phyloP scores from a whole-genome alignment of 495 filamentous ascomycete genomes.

The Neurospora sp. region DNA sequence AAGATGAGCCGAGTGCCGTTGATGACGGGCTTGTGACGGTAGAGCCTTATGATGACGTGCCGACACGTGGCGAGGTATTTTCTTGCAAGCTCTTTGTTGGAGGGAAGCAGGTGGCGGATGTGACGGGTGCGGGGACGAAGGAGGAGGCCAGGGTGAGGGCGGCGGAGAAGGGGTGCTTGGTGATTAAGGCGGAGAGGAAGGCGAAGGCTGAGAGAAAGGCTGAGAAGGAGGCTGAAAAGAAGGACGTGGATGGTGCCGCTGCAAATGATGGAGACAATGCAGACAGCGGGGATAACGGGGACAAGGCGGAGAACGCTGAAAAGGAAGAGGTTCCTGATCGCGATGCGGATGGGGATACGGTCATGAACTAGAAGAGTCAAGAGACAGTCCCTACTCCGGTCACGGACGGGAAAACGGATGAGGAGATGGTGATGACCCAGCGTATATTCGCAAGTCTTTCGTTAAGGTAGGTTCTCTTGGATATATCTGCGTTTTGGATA shows the following conservation, averaged over 20 bases:
- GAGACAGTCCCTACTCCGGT: not conserved
- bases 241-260: too few species aligned
- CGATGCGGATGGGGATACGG: not conserved
- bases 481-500: not conserved
- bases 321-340: not conserved
- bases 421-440: not conserved
- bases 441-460: not conserved
- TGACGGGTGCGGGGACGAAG: slow-evolving; percentile 35
- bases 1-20: slow-evolving; percentile 42
- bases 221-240: too few species aligned
- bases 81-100: slow-evolving; percentile 44
- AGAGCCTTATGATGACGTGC: slow-evolving; percentile 7
- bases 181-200: slow-evolving; percentile 8
- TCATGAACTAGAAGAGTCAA: not conserved
- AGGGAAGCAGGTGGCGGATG: slow-evolving; percentile 33
- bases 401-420: not conserved
- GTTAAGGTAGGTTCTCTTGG: not conserved
- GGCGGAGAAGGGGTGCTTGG: slow-evolving; percentile 38
- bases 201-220: not conserved
- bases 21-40: slow-evolving; percentile 8
- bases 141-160: slow-evolving; percentile 50
- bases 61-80: slow-evolving; percentile 18
- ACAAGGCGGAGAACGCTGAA: not conserved
- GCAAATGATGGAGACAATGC: too few species aligned
- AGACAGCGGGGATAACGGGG: too few species aligned